Evolutionary conservation across 495 filamentous ascomycete species (phyloP).

Genomic region (Aspergillus cristatus): DNA sequence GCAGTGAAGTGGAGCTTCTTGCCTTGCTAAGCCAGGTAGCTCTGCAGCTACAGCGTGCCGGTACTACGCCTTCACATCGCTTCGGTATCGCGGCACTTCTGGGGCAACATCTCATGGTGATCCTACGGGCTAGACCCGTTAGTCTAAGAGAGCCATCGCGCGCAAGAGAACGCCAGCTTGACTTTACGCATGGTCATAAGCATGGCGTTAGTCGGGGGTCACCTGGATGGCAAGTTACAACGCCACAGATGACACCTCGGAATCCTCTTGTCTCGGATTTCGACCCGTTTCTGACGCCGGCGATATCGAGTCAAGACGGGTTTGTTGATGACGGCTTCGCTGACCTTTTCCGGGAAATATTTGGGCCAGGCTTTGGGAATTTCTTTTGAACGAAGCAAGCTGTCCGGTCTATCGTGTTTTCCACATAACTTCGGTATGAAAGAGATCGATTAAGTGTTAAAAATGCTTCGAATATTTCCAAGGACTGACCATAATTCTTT

Average conservation of each 20-base stretch:
- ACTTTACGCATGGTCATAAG: no score
- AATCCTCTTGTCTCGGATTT: no score
- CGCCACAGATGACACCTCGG: not conserved
- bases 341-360: conserved; percentile 16
- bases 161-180: no score
- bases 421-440: no score
- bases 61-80: conserved; percentile 16
- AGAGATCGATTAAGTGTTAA: no score
- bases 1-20: conserved; percentile 14
- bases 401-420: no score
- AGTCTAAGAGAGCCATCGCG: no score
- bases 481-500: no score
- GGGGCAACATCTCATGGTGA: conserved; percentile 16
- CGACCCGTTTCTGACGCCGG: conserved; percentile 12
- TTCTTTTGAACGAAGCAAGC: no score
- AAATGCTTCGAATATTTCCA: no score
- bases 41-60: conserved; percentile 15
- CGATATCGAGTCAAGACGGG: conserved; percentile 2
- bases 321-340: conserved; percentile 13
- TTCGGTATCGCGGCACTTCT: conserved; percentile 20
- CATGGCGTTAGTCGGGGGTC: no score
- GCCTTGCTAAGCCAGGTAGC: conserved; percentile 15
- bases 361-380: conserved; percentile 13
- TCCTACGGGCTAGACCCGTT: conserved; percentile 7
- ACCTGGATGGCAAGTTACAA: not conserved